phyloP scores from a whole-genome alignment of 2,329 filamentous ascomycete species.

The Fusarium sp. region DNA sequence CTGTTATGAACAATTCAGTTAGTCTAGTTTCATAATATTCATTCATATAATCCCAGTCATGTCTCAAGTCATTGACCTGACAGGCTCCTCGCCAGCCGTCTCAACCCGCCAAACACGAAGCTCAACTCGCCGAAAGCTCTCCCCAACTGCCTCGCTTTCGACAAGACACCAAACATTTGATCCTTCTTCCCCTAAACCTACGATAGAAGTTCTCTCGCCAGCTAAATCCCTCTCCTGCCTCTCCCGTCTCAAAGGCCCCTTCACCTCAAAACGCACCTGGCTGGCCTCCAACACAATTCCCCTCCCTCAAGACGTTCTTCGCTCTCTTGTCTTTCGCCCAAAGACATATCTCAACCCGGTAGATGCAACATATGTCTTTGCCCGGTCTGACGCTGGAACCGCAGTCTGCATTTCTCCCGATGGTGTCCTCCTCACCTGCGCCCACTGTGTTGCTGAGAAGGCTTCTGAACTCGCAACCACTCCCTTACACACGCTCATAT shows the following conservation, averaged over 20 bases:
- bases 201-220: constrained; percentile 3
- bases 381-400: constrained; percentile 65
- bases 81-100: not conserved
- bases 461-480: constrained; percentile 50
- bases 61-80: constrained; percentile 7
- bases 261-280: constrained; percentile 37
- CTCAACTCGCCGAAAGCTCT: constrained; percentile 16
- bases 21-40: not conserved
- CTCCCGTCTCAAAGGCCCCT: constrained; percentile 1
- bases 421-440: constrained; percentile 65
- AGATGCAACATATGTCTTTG: constrained; percentile 61
- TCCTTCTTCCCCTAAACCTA: constrained; percentile 1
- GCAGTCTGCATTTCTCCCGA: constrained; percentile 63
- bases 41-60: constrained; percentile 5
- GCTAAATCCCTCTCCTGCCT: not conserved
- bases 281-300: constrained; percentile 38
- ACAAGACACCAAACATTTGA: not conserved
- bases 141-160: not conserved
- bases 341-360: constrained; percentile 16
- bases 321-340: constrained; percentile 6
- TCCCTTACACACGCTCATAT: constrained; percentile 60
- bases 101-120: constrained; percentile 34
- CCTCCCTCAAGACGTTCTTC: constrained; percentile 24
- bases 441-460: constrained; percentile 65
- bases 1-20: not conserved